A percentile compares a stretch with the other conserved stretches of the same genome.
phyloP scores from a whole-genome alignment of 257 asterid genomes.

The Solanum etuberosum region DNA sequence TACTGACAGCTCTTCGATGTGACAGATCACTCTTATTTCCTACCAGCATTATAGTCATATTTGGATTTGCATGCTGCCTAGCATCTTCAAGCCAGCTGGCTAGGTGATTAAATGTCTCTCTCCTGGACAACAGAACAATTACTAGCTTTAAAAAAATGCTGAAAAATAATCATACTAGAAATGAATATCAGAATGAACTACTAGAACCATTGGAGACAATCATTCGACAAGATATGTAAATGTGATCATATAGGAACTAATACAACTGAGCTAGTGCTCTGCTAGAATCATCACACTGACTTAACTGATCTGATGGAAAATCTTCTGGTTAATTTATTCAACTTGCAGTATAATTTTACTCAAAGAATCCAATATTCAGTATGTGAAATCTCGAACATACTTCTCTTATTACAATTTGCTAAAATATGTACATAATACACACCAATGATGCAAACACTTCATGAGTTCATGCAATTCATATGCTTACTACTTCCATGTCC shows the following conservation, averaged over 20 bases:
- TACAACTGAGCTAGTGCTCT: neutral
- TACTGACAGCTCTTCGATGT: constrained; percentile 67
- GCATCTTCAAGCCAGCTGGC: constrained; percentile 88
- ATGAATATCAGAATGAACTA: neutral
- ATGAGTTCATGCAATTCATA: neutral
- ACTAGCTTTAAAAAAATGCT: neutral
- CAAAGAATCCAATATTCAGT: neutral
- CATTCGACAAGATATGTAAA: neutral
- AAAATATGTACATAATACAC: neutral
- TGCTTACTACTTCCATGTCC: neutral
- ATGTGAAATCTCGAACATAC: neutral
- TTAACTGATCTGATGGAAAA: neutral
- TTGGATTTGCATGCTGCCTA: constrained; percentile 72
- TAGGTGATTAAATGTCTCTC: constrained; percentile 75
- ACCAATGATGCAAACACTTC: neutral
- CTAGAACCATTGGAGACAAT: neutral
- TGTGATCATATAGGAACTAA: neutral
- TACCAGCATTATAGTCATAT: constrained; percentile 65
- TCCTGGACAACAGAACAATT: constrained; percentile 17
- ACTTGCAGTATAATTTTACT: neutral
- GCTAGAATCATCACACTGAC: neutral
- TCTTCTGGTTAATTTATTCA: neutral
- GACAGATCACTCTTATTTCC: constrained; percentile 76
- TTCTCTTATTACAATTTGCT: neutral
- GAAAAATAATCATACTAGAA: neutral